These are phyloP conservation scores for Clarireedia hainanense DNA, from an alignment of 2,329 filamentous ascomycete genomes.

Conservation along the genomic window DNA sequence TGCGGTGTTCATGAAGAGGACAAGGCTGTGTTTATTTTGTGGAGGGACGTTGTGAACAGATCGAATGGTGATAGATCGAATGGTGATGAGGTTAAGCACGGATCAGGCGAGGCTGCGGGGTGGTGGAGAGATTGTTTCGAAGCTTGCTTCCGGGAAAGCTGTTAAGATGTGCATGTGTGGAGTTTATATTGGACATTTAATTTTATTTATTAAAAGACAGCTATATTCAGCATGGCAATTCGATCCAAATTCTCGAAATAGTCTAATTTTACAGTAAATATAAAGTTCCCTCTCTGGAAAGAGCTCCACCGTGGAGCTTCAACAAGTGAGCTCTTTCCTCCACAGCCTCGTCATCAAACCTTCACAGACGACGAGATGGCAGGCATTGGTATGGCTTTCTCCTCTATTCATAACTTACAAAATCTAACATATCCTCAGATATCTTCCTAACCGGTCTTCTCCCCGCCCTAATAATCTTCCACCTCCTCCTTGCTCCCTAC, in stretches of 20 bases:
- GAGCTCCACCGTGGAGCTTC: not conserved
- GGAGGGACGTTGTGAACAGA: conserved; percentile 7
- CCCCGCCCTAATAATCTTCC: conserved; percentile 55
- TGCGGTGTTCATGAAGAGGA: conserved; percentile 9
- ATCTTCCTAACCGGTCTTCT: conserved; percentile 45
- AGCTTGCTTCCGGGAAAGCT: too few species aligned
- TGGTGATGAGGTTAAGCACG: not conserved
- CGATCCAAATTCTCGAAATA: not conserved
- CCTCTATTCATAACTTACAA: not conserved
- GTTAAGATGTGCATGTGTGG: too few species aligned
- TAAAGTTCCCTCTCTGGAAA: not conserved
- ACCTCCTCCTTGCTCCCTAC: conserved; percentile 72
- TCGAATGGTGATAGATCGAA: not conserved
- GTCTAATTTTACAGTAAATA: not conserved
- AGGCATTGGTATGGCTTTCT: conserved; percentile 16
- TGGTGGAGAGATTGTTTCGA: not conserved
- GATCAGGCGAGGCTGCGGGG: not conserved
- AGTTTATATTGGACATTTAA: not conserved
- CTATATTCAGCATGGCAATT: too few species aligned
- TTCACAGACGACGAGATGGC: conserved; percentile 18
- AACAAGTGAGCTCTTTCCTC: not conserved
- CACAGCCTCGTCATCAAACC: not conserved
- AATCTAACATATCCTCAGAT: conserved; percentile 31
- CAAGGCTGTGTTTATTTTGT: conserved; percentile 4
- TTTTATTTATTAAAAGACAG: not conserved